phyloP scores from a whole-genome alignment of 1,139 yeast species.

The Spathaspora sp. region DNA sequence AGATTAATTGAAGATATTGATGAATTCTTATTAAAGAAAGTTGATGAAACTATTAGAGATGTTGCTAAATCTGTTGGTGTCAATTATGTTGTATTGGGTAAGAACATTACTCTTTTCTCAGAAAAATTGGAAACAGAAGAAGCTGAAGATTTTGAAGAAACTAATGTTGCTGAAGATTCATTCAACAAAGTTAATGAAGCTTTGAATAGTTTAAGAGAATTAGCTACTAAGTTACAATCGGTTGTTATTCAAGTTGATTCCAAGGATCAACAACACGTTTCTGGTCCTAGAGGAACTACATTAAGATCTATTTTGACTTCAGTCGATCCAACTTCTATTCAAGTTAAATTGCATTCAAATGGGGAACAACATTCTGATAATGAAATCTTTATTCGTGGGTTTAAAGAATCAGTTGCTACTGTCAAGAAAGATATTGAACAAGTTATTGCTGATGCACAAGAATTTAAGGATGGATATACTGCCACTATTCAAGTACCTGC shows the following conservation, averaged over 20 bases:
- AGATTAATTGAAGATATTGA: conserved; percentile 65
- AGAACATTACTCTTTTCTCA: conserved; percentile 41
- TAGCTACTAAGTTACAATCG: conserved; percentile 55
- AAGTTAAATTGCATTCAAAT: conserved; percentile 41
- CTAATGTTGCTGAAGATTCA: conserved; percentile 32
- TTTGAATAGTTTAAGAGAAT: conserved; percentile 56
- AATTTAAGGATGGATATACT: conserved; percentile 58
- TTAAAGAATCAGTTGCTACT: conserved; percentile 52
- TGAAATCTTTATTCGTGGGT: conserved; percentile 64
- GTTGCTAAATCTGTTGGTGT: conserved; percentile 52
- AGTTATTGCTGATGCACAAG: conserved; percentile 63
- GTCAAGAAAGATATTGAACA: conserved; percentile 53
- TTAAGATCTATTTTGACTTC: conserved; percentile 48
- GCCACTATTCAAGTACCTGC: conserved; percentile 63
- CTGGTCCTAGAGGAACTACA: conserved; percentile 60
- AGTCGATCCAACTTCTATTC: conserved; percentile 40
- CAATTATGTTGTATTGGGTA: conserved; percentile 54
- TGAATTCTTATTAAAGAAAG: conserved; percentile 58
- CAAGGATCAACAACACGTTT: conserved; percentile 56
- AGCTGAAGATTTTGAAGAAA: conserved; percentile 42
- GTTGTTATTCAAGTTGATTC: conserved; percentile 52
- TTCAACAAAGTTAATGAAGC: conserved; percentile 42
- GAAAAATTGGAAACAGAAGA: conserved; percentile 18
- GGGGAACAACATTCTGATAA: conserved; percentile 45
- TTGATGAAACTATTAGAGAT: conserved; percentile 43